Percentiles rank a stretch among this genome's conserved stretches.
Evolutionary conservation across 2,329 filamentous ascomycete species (phyloP).

Genomic region (Hyphodiscus sp.): DNA sequence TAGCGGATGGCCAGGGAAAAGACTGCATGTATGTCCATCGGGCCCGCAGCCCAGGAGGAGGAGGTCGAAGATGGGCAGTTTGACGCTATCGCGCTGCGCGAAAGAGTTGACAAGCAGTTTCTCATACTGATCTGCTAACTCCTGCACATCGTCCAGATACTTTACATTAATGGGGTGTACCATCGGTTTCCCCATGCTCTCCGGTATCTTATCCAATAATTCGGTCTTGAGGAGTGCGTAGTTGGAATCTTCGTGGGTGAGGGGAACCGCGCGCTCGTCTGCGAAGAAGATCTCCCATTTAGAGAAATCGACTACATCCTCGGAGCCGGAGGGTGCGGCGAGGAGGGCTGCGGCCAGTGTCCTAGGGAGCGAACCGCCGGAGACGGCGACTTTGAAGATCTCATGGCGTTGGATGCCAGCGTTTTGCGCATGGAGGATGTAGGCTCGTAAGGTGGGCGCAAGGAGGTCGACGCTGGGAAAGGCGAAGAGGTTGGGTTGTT

Average conservation of each 20-base stretch:
- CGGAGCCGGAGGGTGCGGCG: conserved; percentile 36
- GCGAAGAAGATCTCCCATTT: conserved; percentile 99
- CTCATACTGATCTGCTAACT: conserved; percentile 92
- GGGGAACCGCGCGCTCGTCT: conserved; percentile 89
- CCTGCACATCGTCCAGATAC: conserved; percentile 69
- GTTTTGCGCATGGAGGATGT: conserved; percentile 76
- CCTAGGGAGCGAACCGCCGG: conserved; percentile 86
- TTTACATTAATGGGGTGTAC: conserved; percentile 73
- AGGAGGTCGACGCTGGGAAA: conserved; percentile 67
- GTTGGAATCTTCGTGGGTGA: conserved; percentile 91
- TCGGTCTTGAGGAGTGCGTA: conserved; percentile 83
- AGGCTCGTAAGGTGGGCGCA: conserved; percentile 70
- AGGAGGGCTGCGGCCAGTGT: conserved; percentile 82
- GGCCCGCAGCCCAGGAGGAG: conserved; percentile 89
- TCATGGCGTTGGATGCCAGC: conserved; percentile 73
- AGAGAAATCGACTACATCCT: conserved; percentile 66
- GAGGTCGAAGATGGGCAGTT: conserved; percentile 90
- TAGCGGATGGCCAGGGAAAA: conserved; percentile 86
- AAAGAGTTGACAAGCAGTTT: conserved; percentile 79
- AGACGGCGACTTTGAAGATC: conserved; percentile 86
- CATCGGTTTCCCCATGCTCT: conserved; percentile 52
- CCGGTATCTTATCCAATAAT: conserved; percentile 80
- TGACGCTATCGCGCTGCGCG: conserved; percentile 87
- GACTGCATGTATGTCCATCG: conserved; percentile 93
- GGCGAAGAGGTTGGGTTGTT: conserved; percentile 64